phyloP scores from a whole-genome alignment of 768 basidiomycete species.

The Tulasnella sp. region DNA sequence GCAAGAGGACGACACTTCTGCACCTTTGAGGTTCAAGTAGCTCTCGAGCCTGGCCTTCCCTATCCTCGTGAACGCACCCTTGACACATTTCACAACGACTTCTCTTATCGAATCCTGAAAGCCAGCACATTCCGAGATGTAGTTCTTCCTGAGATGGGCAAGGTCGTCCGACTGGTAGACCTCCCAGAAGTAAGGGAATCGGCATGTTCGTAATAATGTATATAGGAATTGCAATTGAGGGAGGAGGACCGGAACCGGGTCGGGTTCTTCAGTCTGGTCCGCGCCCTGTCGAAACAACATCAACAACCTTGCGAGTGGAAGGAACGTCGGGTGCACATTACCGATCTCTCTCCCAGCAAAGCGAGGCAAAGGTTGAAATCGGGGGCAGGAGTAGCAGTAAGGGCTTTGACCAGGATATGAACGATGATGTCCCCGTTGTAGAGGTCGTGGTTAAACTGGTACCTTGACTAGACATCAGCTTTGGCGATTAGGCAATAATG shows the following conservation, averaged over 20 bases:
- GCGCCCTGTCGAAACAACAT: background rate
- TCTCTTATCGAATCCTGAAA: conserved; percentile 75
- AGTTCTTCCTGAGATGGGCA: conserved; percentile 67
- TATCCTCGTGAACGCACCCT: conserved; percentile 66
- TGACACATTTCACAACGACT: conserved; percentile 64
- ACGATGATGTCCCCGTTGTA: conserved; percentile 88
- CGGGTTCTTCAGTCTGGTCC: conserved; percentile 40
- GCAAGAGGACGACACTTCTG: background rate
- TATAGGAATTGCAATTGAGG: conserved; percentile 56
- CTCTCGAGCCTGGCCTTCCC: conserved; percentile 50
- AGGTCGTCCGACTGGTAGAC: conserved; percentile 57
- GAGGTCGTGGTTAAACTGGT: conserved; percentile 91
- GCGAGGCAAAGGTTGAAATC: conserved; percentile 94
- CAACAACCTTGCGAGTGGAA: background rate
- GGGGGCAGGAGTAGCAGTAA: conserved; percentile 71
- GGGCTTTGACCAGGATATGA: conserved; percentile 87
- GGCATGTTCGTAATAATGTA: conserved; percentile 64
- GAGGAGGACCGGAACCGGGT: conserved; percentile 61
- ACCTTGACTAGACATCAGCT: conserved; percentile 36
- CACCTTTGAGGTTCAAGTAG: conserved; percentile 59
- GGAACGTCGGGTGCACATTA: conserved; percentile 8
- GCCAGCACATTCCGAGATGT: conserved; percentile 69
- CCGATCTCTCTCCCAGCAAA: conserved; percentile 62
- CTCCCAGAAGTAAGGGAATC: conserved; percentile 79
- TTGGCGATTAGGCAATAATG: background rate